A percentile compares a stretch with the other conserved stretches of the same genome.
These are phyloP conservation scores for Xylariales sp. DNA, from an alignment of 2,329 filamentous ascomycete genomes.

Conservation along the genomic window DNA sequence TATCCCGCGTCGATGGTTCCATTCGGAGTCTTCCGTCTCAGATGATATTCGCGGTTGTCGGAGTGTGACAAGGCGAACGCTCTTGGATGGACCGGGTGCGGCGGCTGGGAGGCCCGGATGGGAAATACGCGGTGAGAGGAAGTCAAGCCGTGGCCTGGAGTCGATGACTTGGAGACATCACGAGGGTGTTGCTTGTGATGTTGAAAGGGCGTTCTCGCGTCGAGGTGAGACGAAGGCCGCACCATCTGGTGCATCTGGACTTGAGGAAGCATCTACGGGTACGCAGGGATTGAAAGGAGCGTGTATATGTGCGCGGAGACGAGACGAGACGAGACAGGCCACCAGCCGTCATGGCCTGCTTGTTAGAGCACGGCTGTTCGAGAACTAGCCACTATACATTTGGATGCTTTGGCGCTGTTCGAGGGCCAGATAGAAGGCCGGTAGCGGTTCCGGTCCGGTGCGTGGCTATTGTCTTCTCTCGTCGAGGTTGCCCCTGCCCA, in stretches of 20 bases:
- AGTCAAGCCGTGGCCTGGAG: conserved; percentile 10
- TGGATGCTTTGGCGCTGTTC: no score
- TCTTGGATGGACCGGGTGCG: conserved; percentile 24
- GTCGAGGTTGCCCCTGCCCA: conserved; percentile 9
- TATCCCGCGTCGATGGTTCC: conserved; percentile 91
- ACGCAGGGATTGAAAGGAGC: conserved; percentile 14
- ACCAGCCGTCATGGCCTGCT: conserved; percentile 37
- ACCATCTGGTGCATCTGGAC: conserved; percentile 49
- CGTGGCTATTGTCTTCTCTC: neutral
- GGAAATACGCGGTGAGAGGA: conserved; percentile 29
- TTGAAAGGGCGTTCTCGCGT: conserved; percentile 17
- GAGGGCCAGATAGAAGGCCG: neutral
- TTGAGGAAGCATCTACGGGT: conserved; percentile 41
- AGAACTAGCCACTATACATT: conserved; percentile 33
- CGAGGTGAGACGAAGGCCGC: conserved; percentile 37
- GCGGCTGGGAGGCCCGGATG: conserved; percentile 31
- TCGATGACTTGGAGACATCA: conserved; percentile 12
- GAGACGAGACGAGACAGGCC: conserved; percentile 14
- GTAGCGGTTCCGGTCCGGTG: neutral
- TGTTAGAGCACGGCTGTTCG: conserved; percentile 37
- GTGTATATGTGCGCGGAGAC: conserved; percentile 21
- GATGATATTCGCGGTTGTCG: conserved; percentile 62
- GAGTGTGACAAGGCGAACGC: conserved; percentile 20
- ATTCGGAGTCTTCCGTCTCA: conserved; percentile 87
- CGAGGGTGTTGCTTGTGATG: conserved; percentile 8